Percentiles rank a stretch among this genome's conserved stretches.
These are phyloP conservation scores for Apophysomyces elegans DNA, from an alignment of 371 early-diverging fungal genomes.

Conservation along the genomic window DNA sequence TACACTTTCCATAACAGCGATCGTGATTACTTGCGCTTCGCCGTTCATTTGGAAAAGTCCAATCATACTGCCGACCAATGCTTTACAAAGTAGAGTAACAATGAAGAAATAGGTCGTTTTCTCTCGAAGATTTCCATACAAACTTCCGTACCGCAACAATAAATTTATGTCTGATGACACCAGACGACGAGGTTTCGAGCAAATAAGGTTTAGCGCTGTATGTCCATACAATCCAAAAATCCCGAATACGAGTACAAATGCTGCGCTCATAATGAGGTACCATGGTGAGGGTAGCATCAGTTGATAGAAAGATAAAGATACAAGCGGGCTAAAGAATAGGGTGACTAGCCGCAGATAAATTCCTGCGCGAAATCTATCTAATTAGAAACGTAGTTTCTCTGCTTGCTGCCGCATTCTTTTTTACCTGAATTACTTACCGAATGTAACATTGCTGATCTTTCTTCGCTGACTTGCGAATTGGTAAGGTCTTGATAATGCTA, in stretches of 20 bases:
- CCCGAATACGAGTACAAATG: slow-evolving; percentile 34
- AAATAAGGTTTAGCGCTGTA: slow-evolving; percentile 34
- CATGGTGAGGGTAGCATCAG: slow-evolving; percentile 45
- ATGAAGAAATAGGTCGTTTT: slow-evolving; percentile 53
- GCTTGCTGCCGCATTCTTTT: too few species aligned
- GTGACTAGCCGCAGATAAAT: slow-evolving; percentile 35
- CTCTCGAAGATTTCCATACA: slow-evolving; percentile 56
- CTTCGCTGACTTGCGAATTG: slow-evolving; percentile 9
- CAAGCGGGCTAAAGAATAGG: slow-evolving; percentile 39
- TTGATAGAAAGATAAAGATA: slow-evolving; percentile 41
- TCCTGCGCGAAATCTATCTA: slow-evolving; percentile 24
- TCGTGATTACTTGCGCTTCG: slow-evolving; percentile 19
- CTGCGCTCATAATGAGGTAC: slow-evolving; percentile 36
- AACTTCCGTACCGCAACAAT: slow-evolving; percentile 51
- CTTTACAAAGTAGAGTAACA: slow-evolving; percentile 21
- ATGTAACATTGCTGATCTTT: slow-evolving; percentile 12
- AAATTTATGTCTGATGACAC: slow-evolving; percentile 49
- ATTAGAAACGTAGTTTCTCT: background rate
- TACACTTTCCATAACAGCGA: slow-evolving; percentile 29
- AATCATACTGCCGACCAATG: slow-evolving; percentile 19
- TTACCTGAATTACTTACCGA: slow-evolving; percentile 6
- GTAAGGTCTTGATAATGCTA: slow-evolving; percentile 3
- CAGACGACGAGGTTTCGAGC: slow-evolving; percentile 38
- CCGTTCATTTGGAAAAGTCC: slow-evolving; percentile 20
- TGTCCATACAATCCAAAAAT: slow-evolving; percentile 39